phyloP scores from a whole-genome alignment of 2,329 filamentous ascomycete genomes.

The Cercospora berteroae region DNA sequence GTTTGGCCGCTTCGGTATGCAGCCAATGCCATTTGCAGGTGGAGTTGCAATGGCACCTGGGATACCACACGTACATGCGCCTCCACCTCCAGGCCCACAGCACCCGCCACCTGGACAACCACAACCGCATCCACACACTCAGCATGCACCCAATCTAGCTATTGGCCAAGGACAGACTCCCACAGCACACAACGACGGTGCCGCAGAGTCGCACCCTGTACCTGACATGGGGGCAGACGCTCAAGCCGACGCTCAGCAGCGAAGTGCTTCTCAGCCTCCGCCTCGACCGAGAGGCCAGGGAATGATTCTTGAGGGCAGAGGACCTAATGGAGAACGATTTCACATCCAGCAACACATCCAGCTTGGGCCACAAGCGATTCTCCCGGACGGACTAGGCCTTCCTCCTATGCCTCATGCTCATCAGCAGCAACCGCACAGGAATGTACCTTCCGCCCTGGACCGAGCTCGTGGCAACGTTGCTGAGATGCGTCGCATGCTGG shows the following conservation, averaged over 20 bases:
- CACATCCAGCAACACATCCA: slow-evolving; percentile 34
- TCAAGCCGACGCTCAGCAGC: slow-evolving; percentile 3
- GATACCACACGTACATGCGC: not conserved
- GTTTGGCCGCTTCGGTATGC: slow-evolving; percentile 17
- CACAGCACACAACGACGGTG: not conserved
- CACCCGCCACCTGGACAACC: not conserved
- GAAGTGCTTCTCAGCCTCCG: slow-evolving; percentile 17
- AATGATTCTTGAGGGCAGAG: slow-evolving; percentile 32
- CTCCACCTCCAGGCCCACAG: not conserved
- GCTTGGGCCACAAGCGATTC: not conserved
- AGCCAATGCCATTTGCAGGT: slow-evolving; percentile 13
- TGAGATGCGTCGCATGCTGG: slow-evolving; percentile 35
- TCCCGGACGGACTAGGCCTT: slow-evolving; percentile 1
- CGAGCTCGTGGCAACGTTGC: slow-evolving; percentile 34
- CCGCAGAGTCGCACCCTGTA: slow-evolving; percentile 4
- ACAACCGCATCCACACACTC: not conserved
- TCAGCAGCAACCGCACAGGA: slow-evolving; percentile 1
- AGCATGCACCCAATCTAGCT: not conserved
- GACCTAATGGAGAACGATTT: slow-evolving; percentile 33
- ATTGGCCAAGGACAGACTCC: not conserved
- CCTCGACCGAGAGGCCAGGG: slow-evolving; percentile 20
- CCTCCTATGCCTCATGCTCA: slow-evolving; percentile 13
- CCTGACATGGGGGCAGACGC: not conserved
- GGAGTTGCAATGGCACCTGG: not conserved
- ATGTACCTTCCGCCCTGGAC: slow-evolving; percentile 32